phyloP scores from a whole-genome alignment of 352 stramenopile species.

The Thraustochytrium sp. region DNA sequence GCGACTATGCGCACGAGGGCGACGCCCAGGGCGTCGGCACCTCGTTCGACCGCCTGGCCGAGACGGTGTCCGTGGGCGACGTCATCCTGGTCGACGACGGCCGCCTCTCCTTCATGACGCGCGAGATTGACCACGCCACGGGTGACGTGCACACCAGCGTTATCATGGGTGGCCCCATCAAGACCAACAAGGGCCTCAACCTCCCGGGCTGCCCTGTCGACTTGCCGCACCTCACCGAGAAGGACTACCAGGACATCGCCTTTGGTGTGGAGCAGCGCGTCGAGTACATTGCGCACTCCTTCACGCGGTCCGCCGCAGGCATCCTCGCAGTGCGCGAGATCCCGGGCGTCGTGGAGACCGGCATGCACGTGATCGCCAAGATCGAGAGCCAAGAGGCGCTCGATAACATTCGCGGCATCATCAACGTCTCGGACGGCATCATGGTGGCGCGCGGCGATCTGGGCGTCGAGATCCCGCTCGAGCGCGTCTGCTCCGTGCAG shows the following conservation, averaged over 20 bases:
- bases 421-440: conserved; percentile 89
- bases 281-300: conserved; percentile 93
- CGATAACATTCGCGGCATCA: conserved; percentile 83
- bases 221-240: conserved; percentile 80
- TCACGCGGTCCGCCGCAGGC: conserved; percentile 87
- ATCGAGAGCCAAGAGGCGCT: conserved; percentile 95
- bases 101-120: conserved; percentile 77
- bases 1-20: neutral
- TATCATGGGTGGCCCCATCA: conserved; percentile 69
- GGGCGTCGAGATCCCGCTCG: conserved; percentile 55
- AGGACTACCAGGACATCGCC: conserved; percentile 77
- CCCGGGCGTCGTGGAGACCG: conserved; percentile 61
- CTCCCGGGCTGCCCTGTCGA: conserved; percentile 76
- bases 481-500: conserved; percentile 86
- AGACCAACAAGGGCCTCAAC: conserved; percentile 89
- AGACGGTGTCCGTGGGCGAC: conserved; percentile 65
- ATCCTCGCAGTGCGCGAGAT: conserved; percentile 88
- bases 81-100: conserved; percentile 88
- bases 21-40: conserved; percentile 58
- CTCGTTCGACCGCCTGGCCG: conserved; percentile 67
- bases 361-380: conserved; percentile 78
- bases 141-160: conserved; percentile 66
- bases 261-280: conserved; percentile 88
- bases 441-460: conserved; percentile 96
- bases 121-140: conserved; percentile 69